Conservation (phyloP, 2,329 filamentous ascomycete species). For the Talaromyces sp. region DNA sequence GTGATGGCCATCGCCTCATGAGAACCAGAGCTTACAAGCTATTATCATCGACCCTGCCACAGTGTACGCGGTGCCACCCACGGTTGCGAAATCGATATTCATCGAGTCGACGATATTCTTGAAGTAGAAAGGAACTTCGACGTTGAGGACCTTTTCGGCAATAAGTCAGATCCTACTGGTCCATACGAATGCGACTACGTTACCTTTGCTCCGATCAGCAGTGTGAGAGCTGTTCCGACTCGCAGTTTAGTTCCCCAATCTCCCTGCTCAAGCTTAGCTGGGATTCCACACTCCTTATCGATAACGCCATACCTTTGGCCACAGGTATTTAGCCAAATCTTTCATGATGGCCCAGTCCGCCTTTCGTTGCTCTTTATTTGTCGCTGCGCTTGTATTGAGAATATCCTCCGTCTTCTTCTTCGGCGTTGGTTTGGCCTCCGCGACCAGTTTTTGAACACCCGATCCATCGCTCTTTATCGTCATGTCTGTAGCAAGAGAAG, state of each 20-base stretch:
- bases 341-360: slow-evolving; percentile 98
- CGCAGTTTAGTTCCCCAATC: slow-evolving; percentile 76
- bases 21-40: slow-evolving; percentile 57
- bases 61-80: slow-evolving; percentile 83
- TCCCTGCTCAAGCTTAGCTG: slow-evolving; percentile 45
- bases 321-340: slow-evolving; percentile 93
- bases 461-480: slow-evolving; percentile 2
- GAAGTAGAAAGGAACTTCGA: slow-evolving; percentile 98
- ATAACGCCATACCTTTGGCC: slow-evolving; percentile 65
- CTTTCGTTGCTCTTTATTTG: slow-evolving; percentile 83
- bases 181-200: slow-evolving; percentile 18
- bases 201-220: slow-evolving; percentile 84
- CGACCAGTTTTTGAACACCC: slow-evolving; percentile 21
- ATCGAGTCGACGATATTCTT: slow-evolving; percentile 96
- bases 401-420: slow-evolving; percentile 53
- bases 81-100: slow-evolving; percentile 86
- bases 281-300: not conserved
- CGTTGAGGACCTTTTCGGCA: slow-evolving; percentile 66
- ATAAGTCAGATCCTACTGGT: not conserved
- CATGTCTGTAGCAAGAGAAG: not conserved
- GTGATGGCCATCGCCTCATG: slow-evolving; percentile 11
- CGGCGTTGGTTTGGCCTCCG: slow-evolving; percentile 24
- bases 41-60: slow-evolving; percentile 90
- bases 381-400: slow-evolving; percentile 61
- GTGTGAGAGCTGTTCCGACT: slow-evolving; percentile 75